A percentile compares a stretch with the other conserved stretches of the same genome.
These are phyloP conservation scores for Boechera retrofracta DNA, from an alignment of 345 rosid species.

Conservation along the genomic window DNA sequence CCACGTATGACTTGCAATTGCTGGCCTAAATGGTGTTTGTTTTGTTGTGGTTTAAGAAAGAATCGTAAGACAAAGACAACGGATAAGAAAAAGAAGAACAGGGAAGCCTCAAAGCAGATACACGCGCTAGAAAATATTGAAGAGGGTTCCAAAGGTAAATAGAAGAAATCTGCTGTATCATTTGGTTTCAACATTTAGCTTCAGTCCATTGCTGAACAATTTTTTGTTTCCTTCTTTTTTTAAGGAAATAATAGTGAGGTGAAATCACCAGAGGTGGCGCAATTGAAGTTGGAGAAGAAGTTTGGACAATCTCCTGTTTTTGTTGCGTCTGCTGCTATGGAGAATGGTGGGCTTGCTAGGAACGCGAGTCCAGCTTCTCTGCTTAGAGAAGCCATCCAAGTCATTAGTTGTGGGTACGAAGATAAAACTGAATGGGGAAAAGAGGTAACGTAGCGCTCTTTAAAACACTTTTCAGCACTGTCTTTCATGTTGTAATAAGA, in stretches of 20 bases:
- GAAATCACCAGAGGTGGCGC: conserved; percentile 38
- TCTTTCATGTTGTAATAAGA: conserved; percentile 2
- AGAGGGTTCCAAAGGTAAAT: conserved; percentile 66
- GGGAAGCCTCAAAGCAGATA: conserved; percentile 71
- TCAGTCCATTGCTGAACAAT: conserved; percentile 5
- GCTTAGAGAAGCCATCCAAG: conserved; percentile 80
- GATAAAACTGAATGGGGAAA: conserved; percentile 83
- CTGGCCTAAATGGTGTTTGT: conserved; percentile 81
- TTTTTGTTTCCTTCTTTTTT: not conserved
- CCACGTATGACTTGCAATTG: conserved; percentile 79
- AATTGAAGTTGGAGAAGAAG: conserved; percentile 63
- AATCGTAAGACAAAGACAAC: conserved; percentile 54
- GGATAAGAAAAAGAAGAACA: conserved; percentile 61
- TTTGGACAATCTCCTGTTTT: conserved; percentile 76
- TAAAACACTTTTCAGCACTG: not conserved
- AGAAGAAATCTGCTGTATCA: not conserved
- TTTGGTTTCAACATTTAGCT: conserved; percentile 16
- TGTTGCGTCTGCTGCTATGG: conserved; percentile 59
- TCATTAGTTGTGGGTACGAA: conserved; percentile 73
- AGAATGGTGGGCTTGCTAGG: conserved; percentile 60
- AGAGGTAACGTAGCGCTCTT: conserved; percentile 52
- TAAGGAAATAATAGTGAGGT: conserved; percentile 20
- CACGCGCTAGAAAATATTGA: conserved; percentile 74
- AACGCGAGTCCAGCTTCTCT: conserved; percentile 62
- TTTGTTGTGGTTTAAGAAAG: conserved; percentile 58